Evolutionary conservation across 2,329 filamentous ascomycete species (phyloP).

Genomic region (Aureobasidium sp.): DNA sequence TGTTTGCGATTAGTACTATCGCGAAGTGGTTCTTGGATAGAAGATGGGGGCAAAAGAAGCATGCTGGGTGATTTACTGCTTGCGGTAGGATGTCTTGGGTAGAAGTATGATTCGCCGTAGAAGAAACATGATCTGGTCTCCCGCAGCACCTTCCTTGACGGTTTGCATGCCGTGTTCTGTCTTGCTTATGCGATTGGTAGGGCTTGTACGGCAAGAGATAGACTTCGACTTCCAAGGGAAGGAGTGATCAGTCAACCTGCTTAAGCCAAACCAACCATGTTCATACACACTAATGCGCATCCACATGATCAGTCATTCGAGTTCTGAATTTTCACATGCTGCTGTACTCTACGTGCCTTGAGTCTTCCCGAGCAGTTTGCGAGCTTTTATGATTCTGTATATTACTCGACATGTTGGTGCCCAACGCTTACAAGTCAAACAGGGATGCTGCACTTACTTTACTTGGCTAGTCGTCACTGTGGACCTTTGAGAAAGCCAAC

Average conservation of each 20-base stretch:
- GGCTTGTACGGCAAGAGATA: background rate
- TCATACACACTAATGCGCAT: background rate
- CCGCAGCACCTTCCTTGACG: background rate
- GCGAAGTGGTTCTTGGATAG: constrained; percentile 12
- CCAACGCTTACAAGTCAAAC: constrained; percentile 4
- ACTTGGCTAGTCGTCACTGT: background rate
- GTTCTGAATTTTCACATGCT: too few species aligned
- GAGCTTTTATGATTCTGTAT: background rate
- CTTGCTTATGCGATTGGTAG: background rate
- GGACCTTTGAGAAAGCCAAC: too few species aligned
- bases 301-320: background rate
- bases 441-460: background rate
- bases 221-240: background rate
- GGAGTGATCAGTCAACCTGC: background rate
- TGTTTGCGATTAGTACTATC: constrained; percentile 5
- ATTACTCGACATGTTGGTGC: background rate
- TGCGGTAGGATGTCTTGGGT: constrained; percentile 6
- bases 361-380: background rate
- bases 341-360: background rate
- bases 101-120: background rate
- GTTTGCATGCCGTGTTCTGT: background rate
- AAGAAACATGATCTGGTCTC: background rate
- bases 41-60: constrained; percentile 15
- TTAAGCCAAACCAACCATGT: background rate
- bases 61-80: constrained; percentile 4